Evolutionary conservation across 176 grass and related monocot genomes (phyloP).

Genomic region (Zoysia japonica): DNA sequence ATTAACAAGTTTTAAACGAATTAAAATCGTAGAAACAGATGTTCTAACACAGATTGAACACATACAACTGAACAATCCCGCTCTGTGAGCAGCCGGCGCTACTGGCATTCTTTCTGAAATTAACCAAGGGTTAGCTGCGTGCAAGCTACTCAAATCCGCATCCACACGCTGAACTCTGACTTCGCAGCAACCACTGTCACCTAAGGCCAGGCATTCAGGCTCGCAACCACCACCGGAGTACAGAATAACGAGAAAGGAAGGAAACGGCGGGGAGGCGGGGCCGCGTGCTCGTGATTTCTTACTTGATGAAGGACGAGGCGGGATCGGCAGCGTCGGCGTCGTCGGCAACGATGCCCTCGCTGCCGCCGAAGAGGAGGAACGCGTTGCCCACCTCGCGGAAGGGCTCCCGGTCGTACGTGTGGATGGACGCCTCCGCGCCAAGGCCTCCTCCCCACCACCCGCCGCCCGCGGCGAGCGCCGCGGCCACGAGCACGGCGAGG

Average conservation of each 20-base stretch:
- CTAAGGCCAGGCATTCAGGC: background rate
- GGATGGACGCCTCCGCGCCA: conserved; percentile 75
- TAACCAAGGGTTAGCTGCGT: background rate
- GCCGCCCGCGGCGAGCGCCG: conserved; percentile 21
- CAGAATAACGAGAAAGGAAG: background rate
- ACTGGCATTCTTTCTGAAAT: background rate
- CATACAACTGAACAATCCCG: background rate
- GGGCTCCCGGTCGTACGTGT: conserved; percentile 81
- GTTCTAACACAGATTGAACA: background rate
- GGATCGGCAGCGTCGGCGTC: conserved; percentile 25
- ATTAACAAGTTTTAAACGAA: background rate
- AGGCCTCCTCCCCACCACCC: conserved; percentile 23
- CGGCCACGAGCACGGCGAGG: conserved; percentile 23
- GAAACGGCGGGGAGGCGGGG: background rate
- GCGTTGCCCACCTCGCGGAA: conserved; percentile 98
- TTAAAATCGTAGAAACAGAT: background rate
- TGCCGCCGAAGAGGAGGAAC: conserved; percentile 96
- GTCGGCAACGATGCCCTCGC: conserved; percentile 85
- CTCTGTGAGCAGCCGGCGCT: background rate
- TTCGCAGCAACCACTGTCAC: background rate
- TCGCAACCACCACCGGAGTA: background rate
- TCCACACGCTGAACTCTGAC: background rate
- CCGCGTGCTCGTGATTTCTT: background rate
- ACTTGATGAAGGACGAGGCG: conserved; percentile 55
- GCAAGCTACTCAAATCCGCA: background rate